Evolutionary conservation across 805 yeast species (phyloP).

Genomic region (Wickerhamiella allomyrinae): DNA sequence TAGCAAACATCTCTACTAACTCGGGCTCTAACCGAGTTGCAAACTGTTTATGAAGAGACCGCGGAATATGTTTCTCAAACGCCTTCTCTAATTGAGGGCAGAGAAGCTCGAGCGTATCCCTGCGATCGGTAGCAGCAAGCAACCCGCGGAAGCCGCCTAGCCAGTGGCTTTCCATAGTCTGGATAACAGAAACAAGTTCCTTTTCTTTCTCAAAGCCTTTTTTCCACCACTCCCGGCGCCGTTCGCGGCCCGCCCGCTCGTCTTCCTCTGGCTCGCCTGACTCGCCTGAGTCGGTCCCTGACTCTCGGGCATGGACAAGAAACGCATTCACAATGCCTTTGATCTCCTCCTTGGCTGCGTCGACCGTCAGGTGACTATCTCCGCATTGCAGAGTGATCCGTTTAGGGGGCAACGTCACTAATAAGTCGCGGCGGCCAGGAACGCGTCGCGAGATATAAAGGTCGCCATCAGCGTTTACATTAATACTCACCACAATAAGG

Average conservation of each 20-base stretch:
- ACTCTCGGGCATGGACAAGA: not conserved
- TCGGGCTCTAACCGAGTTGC: constrained; percentile 1
- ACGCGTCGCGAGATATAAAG: not conserved
- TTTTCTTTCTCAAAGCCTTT: constrained; percentile 47
- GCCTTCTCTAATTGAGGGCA: constrained; percentile 5
- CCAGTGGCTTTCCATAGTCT: constrained; percentile 49
- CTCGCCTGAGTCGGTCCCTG: not conserved
- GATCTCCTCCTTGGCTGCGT: not conserved
- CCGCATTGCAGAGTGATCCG: not conserved
- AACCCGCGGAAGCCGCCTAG: constrained; percentile 63
- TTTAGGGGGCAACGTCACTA: not conserved
- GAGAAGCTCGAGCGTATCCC: constrained; percentile 25
- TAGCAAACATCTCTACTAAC: constrained; percentile 34
- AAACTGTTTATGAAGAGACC: constrained; percentile 24
- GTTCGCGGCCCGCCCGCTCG: not conserved
- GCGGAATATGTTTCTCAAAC: constrained; percentile 30
- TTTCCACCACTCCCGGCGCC: constrained; percentile 53
- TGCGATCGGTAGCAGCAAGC: constrained; percentile 30
- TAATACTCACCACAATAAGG: constrained; percentile 1
- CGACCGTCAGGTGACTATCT: not conserved
- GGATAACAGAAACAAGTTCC: constrained; percentile 38
- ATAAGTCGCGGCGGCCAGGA: not conserved
- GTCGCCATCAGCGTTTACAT: not conserved
- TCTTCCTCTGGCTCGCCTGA: not conserved
- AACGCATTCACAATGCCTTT: not conserved